Conservation (phyloP, 1,284 basidiomycete species). For the Moniliella sp. region DNA sequence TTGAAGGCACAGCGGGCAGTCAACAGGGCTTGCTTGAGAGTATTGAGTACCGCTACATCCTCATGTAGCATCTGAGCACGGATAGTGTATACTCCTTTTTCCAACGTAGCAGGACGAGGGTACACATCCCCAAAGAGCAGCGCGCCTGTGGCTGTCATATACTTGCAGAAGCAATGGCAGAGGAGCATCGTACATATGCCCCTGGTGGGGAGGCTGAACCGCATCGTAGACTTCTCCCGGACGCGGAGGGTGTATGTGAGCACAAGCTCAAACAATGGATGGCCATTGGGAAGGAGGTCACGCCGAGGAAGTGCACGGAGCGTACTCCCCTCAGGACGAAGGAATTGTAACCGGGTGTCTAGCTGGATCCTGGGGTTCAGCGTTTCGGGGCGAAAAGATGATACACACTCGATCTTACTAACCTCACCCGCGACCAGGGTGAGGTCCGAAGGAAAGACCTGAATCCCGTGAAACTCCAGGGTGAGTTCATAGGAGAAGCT, state of each 20-base stretch:
- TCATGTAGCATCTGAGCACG: conserved; percentile 24
- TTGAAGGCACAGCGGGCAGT: conserved; percentile 25
- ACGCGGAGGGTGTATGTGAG: conserved; percentile 25
- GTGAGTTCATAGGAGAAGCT: conserved; percentile 27
- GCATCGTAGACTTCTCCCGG: conserved; percentile 23
- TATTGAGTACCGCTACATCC: conserved; percentile 23
- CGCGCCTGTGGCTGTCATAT: conserved; percentile 28
- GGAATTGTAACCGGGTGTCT: conserved; percentile 24
- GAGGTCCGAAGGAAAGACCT: conserved; percentile 16
- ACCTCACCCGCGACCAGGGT: conserved; percentile 28
- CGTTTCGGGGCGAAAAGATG: conserved; percentile 22
- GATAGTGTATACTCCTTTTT: conserved; percentile 30
- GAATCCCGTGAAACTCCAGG: conserved; percentile 34
- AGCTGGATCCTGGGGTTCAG: conserved; percentile 26
- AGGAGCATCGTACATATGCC: conserved; percentile 30
- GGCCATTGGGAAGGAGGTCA: conserved; percentile 26
- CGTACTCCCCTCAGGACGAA: conserved; percentile 18
- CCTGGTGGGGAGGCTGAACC: conserved; percentile 18
- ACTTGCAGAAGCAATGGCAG: conserved; percentile 31
- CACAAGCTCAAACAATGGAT: conserved; percentile 27
- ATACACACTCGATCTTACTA: conserved; percentile 18
- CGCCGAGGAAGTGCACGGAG: conserved; percentile 26
- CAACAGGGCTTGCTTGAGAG: conserved; percentile 22
- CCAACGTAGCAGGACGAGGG: conserved; percentile 25
- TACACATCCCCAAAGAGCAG: conserved; percentile 33